Conservation (phyloP, 2,329 filamentous ascomycete species). For the Rhytidhysteron rufulum region DNA sequence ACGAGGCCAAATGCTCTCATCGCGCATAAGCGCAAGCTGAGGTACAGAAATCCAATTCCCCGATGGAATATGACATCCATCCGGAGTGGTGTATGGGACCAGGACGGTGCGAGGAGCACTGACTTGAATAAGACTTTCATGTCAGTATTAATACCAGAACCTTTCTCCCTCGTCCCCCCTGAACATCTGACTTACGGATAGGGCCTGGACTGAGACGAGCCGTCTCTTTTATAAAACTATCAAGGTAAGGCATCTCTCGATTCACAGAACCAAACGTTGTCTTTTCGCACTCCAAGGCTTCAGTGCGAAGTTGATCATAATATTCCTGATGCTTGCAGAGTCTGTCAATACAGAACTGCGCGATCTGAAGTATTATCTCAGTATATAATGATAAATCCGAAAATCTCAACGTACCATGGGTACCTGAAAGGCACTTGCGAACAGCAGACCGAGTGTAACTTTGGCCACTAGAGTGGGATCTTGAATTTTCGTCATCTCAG, state of each 20-base stretch:
- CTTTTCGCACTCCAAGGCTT: constrained; percentile 9
- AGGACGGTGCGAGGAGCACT: constrained; percentile 14
- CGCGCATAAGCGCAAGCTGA: constrained; percentile 13
- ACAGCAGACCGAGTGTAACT: constrained; percentile 2
- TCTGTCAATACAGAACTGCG: constrained; percentile 15
- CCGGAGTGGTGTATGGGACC: constrained; percentile 12
- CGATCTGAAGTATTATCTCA: no score
- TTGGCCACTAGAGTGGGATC: constrained; percentile 1
- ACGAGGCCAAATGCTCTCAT: constrained; percentile 9
- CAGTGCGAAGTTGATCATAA: constrained; percentile 12
- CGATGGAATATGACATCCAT: constrained; percentile 11
- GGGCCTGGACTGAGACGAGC: constrained; percentile 16
- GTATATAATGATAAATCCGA: no score
- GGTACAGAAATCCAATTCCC: constrained; percentile 18
- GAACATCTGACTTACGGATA: constrained; percentile 8
- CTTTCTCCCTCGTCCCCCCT: not conserved
- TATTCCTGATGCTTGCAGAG: constrained; percentile 16
- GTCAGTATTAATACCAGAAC: not conserved
- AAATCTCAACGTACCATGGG: constrained; percentile 3
- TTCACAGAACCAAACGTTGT: constrained; percentile 11
- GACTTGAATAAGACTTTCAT: constrained; percentile 3
- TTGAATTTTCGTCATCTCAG: not conserved
- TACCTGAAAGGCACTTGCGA: constrained; percentile 5
- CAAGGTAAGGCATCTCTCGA: constrained; percentile 15
- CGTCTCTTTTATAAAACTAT: constrained; percentile 20